Base-by-base conservation (phyloP, 345 rosid species). In the Trapa bicornis region DNA sequence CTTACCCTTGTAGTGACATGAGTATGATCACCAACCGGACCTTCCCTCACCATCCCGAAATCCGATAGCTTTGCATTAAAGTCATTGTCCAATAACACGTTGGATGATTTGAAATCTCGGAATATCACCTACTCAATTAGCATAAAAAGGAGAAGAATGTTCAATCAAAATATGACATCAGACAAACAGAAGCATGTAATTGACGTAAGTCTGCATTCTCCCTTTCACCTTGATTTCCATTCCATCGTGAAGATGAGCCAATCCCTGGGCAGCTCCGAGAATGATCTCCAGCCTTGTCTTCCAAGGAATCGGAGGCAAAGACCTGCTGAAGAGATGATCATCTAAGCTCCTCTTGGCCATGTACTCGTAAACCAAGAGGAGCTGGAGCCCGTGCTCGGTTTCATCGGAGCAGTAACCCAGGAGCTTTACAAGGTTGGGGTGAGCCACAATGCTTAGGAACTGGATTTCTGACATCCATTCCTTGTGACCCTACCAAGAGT, bases 41-140 rank as follows among this genome's bases (percentile, higher is more conserved):
- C 99, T 81, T 89, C 99, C 79, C 97, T 84, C 33, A 97, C 97
- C 71, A 94, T 88, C 54, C 99, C 99, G 48, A 94, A 94, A 73
- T 94, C 99, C 1, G 99, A 94, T 68, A 94, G 80, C 75, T 94
- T 91, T 5, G 95, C 78, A 64, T 74, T 78, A 13, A 87, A 86
- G 37, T 76, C 75, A 56, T 78, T 77, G 11, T 91, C 89, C 79
- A 94, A 70, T 17, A 94, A 91, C 74, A 94, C 95, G 56, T 94
- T 94, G 22, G 99, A 85, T 67, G 91, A 67, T 72, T 94, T 94
- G 75, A 91, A 91, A 74, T 94, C 99, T 67, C 99, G 84, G 72
- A 84, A 94, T 79, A 94, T 94, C 37, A 94, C 89, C 99, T 94
- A 22, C 61, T 57, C 15, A 35, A 35, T 58, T 35, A 16, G 64